Evolutionary conservation across 2,329 filamentous ascomycete genomes (phyloP).

Genomic region (Aspergillus nomiae): DNA sequence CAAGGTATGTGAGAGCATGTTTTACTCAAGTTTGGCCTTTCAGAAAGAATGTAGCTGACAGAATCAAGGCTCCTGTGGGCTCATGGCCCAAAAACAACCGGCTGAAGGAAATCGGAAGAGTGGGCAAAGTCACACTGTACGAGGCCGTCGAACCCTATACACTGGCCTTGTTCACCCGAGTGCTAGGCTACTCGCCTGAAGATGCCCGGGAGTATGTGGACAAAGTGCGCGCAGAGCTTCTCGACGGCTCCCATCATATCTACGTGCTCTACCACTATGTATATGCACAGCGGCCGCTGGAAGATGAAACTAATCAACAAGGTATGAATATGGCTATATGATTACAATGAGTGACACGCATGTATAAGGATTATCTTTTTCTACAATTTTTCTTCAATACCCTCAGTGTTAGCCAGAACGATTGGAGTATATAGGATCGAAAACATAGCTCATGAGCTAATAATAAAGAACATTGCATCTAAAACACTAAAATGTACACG

Average conservation of each 20-base stretch:
- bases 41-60: conserved; percentile 7
- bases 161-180: conserved; percentile 40
- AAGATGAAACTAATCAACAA: conserved; percentile 11
- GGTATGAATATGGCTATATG: background rate
- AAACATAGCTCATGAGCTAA: background rate
- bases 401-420: background rate
- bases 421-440: background rate
- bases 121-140: conserved; percentile 31
- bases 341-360: conserved; percentile 14
- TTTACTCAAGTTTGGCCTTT: background rate
- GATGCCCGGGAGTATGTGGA: conserved; percentile 33
- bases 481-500: background rate
- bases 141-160: conserved; percentile 42
- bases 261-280: conserved; percentile 35
- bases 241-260: conserved; percentile 27
- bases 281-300: conserved; percentile 33
- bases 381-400: background rate
- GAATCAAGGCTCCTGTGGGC: conserved; percentile 33
- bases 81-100: conserved; percentile 37
- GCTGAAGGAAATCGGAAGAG: conserved; percentile 38
- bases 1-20: conserved; percentile 27
- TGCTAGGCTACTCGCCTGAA: conserved; percentile 35
- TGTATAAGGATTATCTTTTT: conserved; percentile 5
- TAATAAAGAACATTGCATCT: background rate
- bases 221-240: conserved; percentile 30